Percentiles rank a stretch among this genome's conserved stretches.
These are phyloP conservation scores for Nannochloropsis limnetica DNA, from an alignment of 352 stramenopile genomes.

Conservation along the genomic window DNA sequence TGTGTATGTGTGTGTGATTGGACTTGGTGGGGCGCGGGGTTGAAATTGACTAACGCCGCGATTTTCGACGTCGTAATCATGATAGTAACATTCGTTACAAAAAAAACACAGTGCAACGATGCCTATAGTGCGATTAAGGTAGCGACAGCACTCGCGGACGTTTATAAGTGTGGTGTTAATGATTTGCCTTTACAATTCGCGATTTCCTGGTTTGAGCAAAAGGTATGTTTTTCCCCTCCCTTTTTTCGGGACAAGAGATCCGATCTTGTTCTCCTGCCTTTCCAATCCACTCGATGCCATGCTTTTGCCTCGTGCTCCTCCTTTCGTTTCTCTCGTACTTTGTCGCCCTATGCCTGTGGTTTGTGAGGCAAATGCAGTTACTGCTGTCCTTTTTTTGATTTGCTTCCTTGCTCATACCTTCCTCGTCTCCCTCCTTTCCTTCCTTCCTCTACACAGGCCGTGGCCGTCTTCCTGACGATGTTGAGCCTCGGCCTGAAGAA, in stretches of 20 bases:
- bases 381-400: neutral
- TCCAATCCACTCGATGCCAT: too few relatives aligned
- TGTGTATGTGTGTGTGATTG: too few relatives aligned
- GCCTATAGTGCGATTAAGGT: constrained; percentile 61
- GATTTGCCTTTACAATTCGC: constrained; percentile 60
- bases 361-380: too few relatives aligned
- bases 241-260: too few relatives aligned
- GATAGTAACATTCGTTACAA: too few relatives aligned
- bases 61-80: too few relatives aligned
- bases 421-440: neutral
- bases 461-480: constrained; percentile 62
- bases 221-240: constrained; percentile 41
- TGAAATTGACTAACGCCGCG: too few relatives aligned
- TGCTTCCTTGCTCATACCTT: neutral
- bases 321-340: too few relatives aligned
- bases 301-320: too few relatives aligned
- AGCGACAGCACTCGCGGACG: constrained; percentile 61
- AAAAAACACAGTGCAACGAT: constrained; percentile 64
- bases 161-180: constrained; percentile 59
- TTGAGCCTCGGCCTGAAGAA: constrained; percentile 63
- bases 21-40: too few relatives aligned
- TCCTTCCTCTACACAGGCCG: constrained; percentile 42
- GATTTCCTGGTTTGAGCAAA: constrained; percentile 65
- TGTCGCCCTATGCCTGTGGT: too few relatives aligned
- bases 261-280: too few relatives aligned